Percentiles rank a stretch among this genome's conserved stretches.
Evolutionary conservation across 768 basidiomycete genomes (phyloP).

Genomic region (Mycena galopus): DNA sequence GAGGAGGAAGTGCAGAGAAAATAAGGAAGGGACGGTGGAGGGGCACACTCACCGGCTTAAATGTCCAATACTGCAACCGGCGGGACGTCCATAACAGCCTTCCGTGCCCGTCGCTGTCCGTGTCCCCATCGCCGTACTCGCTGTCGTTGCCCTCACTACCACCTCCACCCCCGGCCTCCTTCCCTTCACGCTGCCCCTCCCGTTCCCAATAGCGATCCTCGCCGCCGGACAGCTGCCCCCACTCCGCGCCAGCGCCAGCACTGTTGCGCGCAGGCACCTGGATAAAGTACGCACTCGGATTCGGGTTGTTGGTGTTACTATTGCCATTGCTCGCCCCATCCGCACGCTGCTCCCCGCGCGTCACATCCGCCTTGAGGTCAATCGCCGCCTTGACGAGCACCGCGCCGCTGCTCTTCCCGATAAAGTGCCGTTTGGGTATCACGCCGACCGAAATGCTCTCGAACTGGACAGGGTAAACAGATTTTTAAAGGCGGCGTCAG

Average conservation of each 20-base stretch:
- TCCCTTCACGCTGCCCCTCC: neutral
- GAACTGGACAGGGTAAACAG: neutral
- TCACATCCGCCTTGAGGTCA: constrained; percentile 63
- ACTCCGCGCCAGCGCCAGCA: neutral
- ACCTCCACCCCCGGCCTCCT: constrained; percentile 48
- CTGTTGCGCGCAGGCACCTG: neutral
- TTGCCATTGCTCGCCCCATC: neutral
- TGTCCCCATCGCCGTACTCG: constrained; percentile 45
- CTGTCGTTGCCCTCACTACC: neutral
- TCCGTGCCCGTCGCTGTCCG: constrained; percentile 37
- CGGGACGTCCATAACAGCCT: constrained; percentile 7
- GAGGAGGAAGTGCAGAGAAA: neutral
- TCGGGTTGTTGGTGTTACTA: neutral
- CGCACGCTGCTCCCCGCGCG: constrained; percentile 8
- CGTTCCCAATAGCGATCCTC: neutral
- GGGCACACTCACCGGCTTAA: constrained; percentile 42
- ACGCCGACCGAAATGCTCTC: neutral
- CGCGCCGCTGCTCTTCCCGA: constrained; percentile 69
- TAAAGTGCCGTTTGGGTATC: constrained; percentile 51
- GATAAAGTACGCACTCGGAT: neutral
- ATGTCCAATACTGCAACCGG: constrained; percentile 35
- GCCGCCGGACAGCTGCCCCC: neutral
- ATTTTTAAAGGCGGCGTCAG: too few species aligned
- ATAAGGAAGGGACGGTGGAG: neutral
- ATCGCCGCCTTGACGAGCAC: constrained; percentile 69